Evolutionary conservation across 371 early-diverging fungal species (phyloP).

Genomic region (Mucor saturninus): DNA sequence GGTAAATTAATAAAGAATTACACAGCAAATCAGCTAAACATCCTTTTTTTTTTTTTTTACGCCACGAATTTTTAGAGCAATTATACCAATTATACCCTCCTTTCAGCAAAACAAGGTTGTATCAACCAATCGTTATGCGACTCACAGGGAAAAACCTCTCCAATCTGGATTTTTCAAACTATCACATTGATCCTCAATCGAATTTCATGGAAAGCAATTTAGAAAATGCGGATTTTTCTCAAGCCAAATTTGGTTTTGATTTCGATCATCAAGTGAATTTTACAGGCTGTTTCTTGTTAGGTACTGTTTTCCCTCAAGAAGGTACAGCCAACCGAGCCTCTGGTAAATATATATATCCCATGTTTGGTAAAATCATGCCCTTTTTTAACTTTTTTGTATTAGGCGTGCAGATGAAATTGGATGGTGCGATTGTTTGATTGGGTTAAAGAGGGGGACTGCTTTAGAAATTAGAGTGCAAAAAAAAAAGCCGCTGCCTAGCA

Average conservation of each 20-base stretch:
- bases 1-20: constrained; percentile 21
- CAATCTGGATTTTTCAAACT: constrained; percentile 38
- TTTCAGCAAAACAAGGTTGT: background rate
- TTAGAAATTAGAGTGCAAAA: background rate
- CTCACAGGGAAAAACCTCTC: constrained; percentile 31
- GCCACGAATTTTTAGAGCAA: constrained; percentile 22
- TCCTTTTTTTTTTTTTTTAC: background rate
- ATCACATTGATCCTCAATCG: constrained; percentile 45
- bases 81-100: constrained; percentile 28
- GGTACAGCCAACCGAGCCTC: constrained; percentile 29
- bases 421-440: constrained; percentile 15
- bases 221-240: constrained; percentile 32
- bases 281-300: constrained; percentile 24
- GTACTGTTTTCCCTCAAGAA: constrained; percentile 33
- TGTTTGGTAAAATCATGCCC: too few species aligned
- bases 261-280: constrained; percentile 39
- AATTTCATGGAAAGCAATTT: constrained; percentile 39
- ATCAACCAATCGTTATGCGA: constrained; percentile 22
- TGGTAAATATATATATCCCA: constrained; percentile 12
- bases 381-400: background rate
- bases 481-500: background rate
- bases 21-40: background rate
- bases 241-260: constrained; percentile 42
- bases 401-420: constrained; percentile 14
- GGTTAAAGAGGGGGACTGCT: background rate